Base-by-base conservation (phyloP, 768 basidiomycete genomes). In the Hypholoma fasciculare region DNA sequence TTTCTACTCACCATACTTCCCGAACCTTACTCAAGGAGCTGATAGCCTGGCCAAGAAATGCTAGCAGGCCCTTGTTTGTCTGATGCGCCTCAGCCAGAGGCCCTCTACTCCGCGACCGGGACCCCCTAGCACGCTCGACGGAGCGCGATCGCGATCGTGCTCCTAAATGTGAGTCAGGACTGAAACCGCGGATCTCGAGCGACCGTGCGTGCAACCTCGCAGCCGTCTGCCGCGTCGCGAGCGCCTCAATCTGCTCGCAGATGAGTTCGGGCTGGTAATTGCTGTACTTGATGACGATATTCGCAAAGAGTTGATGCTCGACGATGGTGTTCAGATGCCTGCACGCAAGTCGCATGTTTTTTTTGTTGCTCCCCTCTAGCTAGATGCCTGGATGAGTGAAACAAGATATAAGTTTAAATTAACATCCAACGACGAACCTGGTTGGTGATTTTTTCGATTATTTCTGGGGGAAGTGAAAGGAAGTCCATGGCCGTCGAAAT, bases 201-300 rank as follows among this genome's bases (percentile, higher is more conserved):
- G 64, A 63, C 7, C 62, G 64, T 44, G 62, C 64, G 23, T 65
- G 60, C 20, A 47, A 26, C 39, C 64, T 39, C 26, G 60, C 60
- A 0, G 52, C 50, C 3, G 62, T 65, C 11, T 57, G 49, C 13
- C 64, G 59, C 38, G 52, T 59, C 1, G 64, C 64, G 11, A 65
- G 56, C 13, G 64, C 61, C 42, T 65, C 64, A 2, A 65, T 56
- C 48, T 65, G 64, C 39, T 59, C 64, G 52, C 60, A 61, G 14
- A 65, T 61, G 38, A 65, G 48, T 6, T 63, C 64, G 5, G 64
- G 64, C 43, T 63, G 64, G 40, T 63, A 65, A 50, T 65, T 65
- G 55, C 64, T 65, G 58, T 65, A 65, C 38, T 65, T 65, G 39
- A 65, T 44, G 36, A 65, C 62, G 48, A 65, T 60, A 37, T 61